phyloP scores from a whole-genome alignment of 2,329 filamentous ascomycete species.

The Exophiala bonariae region DNA sequence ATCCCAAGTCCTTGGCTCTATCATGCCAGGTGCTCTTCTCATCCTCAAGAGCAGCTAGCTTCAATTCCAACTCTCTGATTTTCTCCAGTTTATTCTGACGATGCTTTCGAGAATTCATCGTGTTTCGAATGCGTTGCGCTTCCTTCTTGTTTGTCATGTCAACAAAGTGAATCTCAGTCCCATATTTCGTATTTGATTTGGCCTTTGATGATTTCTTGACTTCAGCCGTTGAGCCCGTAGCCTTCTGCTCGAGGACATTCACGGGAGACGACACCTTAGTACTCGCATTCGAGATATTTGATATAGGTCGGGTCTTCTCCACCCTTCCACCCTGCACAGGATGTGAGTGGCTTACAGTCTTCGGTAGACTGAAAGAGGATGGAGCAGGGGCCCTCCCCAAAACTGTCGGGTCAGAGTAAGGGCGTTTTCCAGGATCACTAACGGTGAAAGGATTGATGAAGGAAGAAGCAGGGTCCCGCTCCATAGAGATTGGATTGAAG shows the following conservation, averaged over 20 bases:
- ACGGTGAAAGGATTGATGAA: slow-evolving; percentile 26
- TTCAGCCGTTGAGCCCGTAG: too few species aligned
- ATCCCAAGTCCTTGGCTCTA: slow-evolving; percentile 13
- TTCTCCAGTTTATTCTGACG: slow-evolving; percentile 27
- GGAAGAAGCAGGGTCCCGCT: slow-evolving; percentile 14
- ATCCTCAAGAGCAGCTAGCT: slow-evolving; percentile 19
- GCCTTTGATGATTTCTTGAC: too few species aligned
- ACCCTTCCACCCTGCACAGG: neutral
- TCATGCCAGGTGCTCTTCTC: slow-evolving; percentile 22
- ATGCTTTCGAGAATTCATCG: slow-evolving; percentile 28
- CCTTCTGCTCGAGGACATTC: too few species aligned
- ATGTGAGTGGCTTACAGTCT: neutral
- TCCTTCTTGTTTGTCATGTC: slow-evolving; percentile 28
- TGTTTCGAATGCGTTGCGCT: slow-evolving; percentile 26
- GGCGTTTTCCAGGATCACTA: slow-evolving; percentile 23
- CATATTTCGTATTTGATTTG: neutral
- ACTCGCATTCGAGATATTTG: too few species aligned
- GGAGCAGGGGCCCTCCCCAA: slow-evolving; percentile 5
- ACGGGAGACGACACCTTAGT: too few species aligned
- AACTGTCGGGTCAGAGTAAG: slow-evolving; percentile 11
- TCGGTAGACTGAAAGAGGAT: slow-evolving; percentile 21
- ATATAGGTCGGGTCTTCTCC: too few species aligned
- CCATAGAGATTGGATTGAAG: slow-evolving; percentile 2
- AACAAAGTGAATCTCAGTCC: slow-evolving; percentile 25
- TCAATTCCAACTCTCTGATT: slow-evolving; percentile 27